phyloP scores from a whole-genome alignment of 2,329 filamentous ascomycete genomes.

The Aspergillus melleus region DNA sequence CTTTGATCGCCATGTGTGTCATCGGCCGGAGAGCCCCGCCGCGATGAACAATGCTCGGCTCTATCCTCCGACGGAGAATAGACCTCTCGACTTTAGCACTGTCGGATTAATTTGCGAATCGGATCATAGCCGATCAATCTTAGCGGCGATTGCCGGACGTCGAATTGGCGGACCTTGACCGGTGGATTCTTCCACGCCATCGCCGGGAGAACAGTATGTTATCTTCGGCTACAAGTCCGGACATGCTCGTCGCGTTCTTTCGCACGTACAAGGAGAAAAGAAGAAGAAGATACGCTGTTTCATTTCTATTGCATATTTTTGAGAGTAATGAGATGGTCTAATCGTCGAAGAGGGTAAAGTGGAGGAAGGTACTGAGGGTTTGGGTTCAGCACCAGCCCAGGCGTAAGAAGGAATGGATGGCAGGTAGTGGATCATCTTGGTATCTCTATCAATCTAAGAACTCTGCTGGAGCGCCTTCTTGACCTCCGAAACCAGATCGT shows the following conservation, averaged over 20 bases:
- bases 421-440: no score
- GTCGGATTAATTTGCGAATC: not conserved
- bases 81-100: not conserved
- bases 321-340: not conserved
- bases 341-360: not conserved
- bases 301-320: not conserved
- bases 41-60: no score
- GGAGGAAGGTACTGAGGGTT: not conserved
- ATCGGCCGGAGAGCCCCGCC: no score
- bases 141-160: not conserved
- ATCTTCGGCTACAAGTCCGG: no score
- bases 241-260: no score
- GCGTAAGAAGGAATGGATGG: not conserved
- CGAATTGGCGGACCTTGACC: not conserved
- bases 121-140: not conserved
- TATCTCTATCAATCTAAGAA: not conserved
- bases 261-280: not conserved
- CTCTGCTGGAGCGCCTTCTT: slow-evolving; percentile 3
- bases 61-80: no score
- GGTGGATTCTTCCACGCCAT: not conserved
- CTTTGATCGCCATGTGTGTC: no score
- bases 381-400: not conserved
- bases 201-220: no score
- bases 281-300: not conserved
- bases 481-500: slow-evolving; percentile 27